These are phyloP conservation scores for Piper longum DNA, from an alignment of 164 flowering plant species.

Conservation along the genomic window DNA sequence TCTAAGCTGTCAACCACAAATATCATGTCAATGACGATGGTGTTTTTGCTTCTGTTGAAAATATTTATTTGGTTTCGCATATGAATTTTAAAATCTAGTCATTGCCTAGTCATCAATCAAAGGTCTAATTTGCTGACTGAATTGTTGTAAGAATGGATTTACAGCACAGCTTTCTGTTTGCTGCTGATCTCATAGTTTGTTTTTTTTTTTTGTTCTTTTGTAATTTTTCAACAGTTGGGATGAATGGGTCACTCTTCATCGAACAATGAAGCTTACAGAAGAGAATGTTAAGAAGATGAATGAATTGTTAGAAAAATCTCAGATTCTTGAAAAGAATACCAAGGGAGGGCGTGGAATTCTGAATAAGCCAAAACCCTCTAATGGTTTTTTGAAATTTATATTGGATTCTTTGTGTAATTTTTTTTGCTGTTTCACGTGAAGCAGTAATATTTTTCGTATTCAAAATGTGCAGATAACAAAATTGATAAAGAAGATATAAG, in stretches of 20 bases:
- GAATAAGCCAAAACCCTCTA: conserved; percentile 33
- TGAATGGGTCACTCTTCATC: conserved; percentile 60
- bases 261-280: conserved; percentile 43
- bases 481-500: conserved; percentile 19
- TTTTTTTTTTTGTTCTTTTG: not conserved
- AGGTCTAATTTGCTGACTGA: too few relatives aligned
- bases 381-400: conserved; percentile 19
- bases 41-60: too few relatives aligned
- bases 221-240: conserved; percentile 47
- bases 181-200: not conserved
- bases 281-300: conserved; percentile 38
- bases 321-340: conserved; percentile 23
- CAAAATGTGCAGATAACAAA: conserved; percentile 14
- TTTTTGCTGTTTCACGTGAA: not conserved
- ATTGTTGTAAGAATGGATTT: too few relatives aligned
- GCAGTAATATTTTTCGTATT: conserved; percentile 2
- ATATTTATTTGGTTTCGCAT: too few relatives aligned
- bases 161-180: too few relatives aligned
- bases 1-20: too few relatives aligned
- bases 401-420: conserved; percentile 1
- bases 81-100: not conserved
- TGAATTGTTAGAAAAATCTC: conserved; percentile 20
- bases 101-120: not conserved
- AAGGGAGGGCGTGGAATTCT: conserved; percentile 45
- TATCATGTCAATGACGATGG: too few relatives aligned